Conservation (phyloP, 108 stramenopile genomes). For the Nitzschia putrida region DNA sequence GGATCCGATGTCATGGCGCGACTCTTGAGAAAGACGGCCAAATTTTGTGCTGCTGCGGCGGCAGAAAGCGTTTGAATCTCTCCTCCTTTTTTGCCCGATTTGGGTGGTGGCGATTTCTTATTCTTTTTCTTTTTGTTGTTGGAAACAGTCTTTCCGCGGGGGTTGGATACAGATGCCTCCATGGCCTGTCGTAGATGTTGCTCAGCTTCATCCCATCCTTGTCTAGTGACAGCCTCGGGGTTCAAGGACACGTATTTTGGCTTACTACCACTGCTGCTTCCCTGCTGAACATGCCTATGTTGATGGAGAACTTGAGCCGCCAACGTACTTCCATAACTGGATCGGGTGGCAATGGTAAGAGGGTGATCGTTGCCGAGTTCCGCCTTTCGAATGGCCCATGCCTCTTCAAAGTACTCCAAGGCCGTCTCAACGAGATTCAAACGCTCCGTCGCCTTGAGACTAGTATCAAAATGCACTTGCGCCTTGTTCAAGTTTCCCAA, state of each 20-base stretch:
- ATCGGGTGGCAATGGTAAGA: constrained; percentile 68
- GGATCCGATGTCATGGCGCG: constrained; percentile 51
- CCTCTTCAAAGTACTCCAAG: constrained; percentile 76
- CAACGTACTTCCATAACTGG: constrained; percentile 63
- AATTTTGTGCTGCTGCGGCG: constrained; percentile 84
- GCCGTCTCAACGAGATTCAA: constrained; percentile 72
- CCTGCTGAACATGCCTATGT: constrained; percentile 48
- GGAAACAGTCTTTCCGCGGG: constrained; percentile 59
- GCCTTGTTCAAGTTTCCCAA: constrained; percentile 74
- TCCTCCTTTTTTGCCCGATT: constrained; percentile 11
- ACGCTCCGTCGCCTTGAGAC: constrained; percentile 67
- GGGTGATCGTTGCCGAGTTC: constrained; percentile 78
- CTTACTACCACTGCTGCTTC: background rate
- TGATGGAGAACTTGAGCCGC: constrained; percentile 72
- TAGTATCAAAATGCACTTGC: constrained; percentile 65
- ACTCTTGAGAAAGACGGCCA: constrained; percentile 82
- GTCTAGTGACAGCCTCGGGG: constrained; percentile 44
- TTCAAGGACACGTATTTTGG: constrained; percentile 30
- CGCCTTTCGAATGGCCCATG: constrained; percentile 65
- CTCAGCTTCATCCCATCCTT: constrained; percentile 80
- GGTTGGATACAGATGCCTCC: constrained; percentile 65
- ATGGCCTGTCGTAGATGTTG: constrained; percentile 74
- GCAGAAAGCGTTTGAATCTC: constrained; percentile 66
- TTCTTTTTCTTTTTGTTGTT: constrained; percentile 35
- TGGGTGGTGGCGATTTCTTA: constrained; percentile 12